These are phyloP conservation scores for Monosporozyma unispora DNA, from an alignment of 805 yeast genomes.

Conservation along the genomic window DNA sequence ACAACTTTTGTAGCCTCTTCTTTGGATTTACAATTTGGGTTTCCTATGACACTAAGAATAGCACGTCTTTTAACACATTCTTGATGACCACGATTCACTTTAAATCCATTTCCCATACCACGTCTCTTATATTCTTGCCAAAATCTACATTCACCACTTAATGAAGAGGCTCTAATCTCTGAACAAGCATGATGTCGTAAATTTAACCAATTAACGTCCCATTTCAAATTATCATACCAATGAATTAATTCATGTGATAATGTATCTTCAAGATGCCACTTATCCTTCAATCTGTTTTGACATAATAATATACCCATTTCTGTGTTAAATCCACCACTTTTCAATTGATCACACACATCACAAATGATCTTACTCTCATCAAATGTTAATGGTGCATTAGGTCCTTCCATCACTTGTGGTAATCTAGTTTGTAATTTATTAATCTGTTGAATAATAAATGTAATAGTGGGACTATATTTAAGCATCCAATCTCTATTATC, in stretches of 20 bases:
- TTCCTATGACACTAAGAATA: slow-evolving; percentile 68
- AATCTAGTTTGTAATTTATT: slow-evolving; percentile 39
- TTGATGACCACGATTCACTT: slow-evolving; percentile 78
- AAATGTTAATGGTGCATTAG: slow-evolving; percentile 7
- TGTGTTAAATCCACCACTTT: slow-evolving; percentile 92
- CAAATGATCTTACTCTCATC: slow-evolving; percentile 45
- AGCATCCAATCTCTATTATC: slow-evolving; percentile 75
- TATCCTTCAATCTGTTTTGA: slow-evolving; percentile 66
- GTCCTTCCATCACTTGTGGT: slow-evolving; percentile 1
- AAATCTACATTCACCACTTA: slow-evolving; percentile 92
- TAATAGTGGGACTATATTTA: slow-evolving; percentile 71
- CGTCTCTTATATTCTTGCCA: slow-evolving; percentile 63
- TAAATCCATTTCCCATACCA: slow-evolving; percentile 27
- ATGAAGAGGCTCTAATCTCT: slow-evolving; percentile 85
- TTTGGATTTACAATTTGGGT: slow-evolving; percentile 68
- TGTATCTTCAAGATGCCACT: slow-evolving; percentile 82
- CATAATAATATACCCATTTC: slow-evolving; percentile 79
- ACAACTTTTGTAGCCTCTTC: slow-evolving; percentile 75
- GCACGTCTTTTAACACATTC: slow-evolving; percentile 88
- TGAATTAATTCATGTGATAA: slow-evolving; percentile 89
- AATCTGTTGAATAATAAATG: slow-evolving; percentile 80
- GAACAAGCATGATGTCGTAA: slow-evolving; percentile 94
- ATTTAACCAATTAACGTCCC: slow-evolving; percentile 77
- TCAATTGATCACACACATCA: slow-evolving; percentile 71
- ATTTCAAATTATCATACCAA: slow-evolving; percentile 83